Evolutionary conservation across 345 rosid species (phyloP).

Genomic region (Populus davidiana): DNA sequence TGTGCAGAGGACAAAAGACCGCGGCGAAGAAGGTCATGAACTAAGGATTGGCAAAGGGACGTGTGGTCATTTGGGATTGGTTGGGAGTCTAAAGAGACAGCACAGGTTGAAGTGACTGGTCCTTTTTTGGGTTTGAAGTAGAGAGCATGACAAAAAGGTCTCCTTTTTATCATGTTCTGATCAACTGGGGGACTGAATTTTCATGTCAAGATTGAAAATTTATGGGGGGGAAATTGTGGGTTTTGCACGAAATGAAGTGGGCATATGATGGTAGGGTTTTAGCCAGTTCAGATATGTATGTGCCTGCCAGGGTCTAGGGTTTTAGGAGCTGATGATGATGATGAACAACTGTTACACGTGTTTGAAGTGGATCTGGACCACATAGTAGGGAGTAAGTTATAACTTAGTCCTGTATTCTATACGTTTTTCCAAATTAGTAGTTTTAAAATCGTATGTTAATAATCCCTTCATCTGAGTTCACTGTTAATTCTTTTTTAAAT

Average conservation of each 20-base stretch:
- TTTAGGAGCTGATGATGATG: neutral
- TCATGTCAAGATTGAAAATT: neutral
- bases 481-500: neutral
- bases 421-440: too few relatives aligned
- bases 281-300: neutral
- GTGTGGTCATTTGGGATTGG: constrained; percentile 26
- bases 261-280: neutral
- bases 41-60: constrained; percentile 42
- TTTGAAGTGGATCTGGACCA: neutral
- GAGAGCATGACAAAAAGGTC: constrained; percentile 11
- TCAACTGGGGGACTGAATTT: neutral
- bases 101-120: constrained; percentile 29
- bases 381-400: neutral
- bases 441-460: neutral
- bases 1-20: constrained; percentile 45
- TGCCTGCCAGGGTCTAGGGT: neutral
- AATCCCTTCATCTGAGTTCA: too few relatives aligned
- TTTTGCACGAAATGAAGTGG: neutral
- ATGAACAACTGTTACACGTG: neutral
- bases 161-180: neutral
- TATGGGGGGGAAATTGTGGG: neutral
- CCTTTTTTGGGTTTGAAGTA: constrained; percentile 32
- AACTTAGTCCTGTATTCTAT: neutral
- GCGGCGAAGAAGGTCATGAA: constrained; percentile 36
- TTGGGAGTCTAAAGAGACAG: constrained; percentile 29